Percentiles rank a stretch among this genome's conserved stretches.
Conservation (phyloP, 2,329 filamentous ascomycete species). For the Venturia effusa region DNA sequence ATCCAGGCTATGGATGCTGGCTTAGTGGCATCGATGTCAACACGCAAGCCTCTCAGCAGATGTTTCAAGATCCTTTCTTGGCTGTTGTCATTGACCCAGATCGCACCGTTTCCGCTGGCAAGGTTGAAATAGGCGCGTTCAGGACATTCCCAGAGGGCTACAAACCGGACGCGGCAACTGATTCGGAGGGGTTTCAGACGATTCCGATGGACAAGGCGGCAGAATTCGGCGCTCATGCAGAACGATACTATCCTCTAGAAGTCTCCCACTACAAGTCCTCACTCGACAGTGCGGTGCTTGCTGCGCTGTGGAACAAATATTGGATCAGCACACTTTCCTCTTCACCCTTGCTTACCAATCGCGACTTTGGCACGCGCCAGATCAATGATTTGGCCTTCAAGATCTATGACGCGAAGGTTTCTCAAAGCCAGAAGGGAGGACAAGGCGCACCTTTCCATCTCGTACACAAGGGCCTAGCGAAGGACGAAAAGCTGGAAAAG, state of each 20-base stretch:
- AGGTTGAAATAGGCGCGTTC: conserved; percentile 96
- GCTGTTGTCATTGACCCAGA: conserved; percentile 96
- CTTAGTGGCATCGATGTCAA: conserved; percentile 89
- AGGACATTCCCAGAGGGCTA: conserved; percentile 75
- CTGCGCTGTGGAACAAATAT: conserved; percentile 96
- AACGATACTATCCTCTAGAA: conserved; percentile 81
- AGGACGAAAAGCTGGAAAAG: conserved; percentile 45
- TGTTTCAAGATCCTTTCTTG: conserved; percentile 79
- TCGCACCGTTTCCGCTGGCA: conserved; percentile 84
- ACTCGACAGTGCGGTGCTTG: conserved; percentile 75
- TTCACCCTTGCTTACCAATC: conserved; percentile 80
- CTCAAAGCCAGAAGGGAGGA: conserved; percentile 22
- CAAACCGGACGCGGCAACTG: conserved; percentile 35
- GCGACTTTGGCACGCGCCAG: conserved; percentile 86
- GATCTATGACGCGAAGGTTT: conserved; percentile 53
- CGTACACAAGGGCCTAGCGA: conserved; percentile 16
- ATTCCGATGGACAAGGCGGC: conserved; percentile 90
- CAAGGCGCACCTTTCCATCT: conserved; percentile 14
- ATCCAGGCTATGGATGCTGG: conserved; percentile 98
- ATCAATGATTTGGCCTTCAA: conserved; percentile 81
- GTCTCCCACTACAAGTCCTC: conserved; percentile 92
- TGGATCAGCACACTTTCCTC: conserved; percentile 95
- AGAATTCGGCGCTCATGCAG: conserved; percentile 89
- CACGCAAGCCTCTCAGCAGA: conserved; percentile 78
- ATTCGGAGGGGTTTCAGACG: conserved; percentile 53